Base-by-base conservation (phyloP, 371 early-diverging fungal genomes). In the Sporodiniella umbellata region DNA sequence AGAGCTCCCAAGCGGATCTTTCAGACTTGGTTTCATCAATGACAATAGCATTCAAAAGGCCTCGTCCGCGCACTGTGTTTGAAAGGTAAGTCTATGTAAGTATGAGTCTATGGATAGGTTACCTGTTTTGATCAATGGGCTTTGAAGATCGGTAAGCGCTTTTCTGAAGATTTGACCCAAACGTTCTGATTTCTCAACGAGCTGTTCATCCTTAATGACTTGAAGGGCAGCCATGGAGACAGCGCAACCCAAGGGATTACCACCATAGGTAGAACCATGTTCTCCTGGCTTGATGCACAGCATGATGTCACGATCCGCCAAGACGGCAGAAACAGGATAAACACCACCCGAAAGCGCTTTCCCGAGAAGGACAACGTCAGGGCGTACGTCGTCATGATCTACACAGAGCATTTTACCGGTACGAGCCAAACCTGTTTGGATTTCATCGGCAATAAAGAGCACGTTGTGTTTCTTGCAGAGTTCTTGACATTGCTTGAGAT, bases 261-360 rank as follows among this genome's bases (percentile, higher is more conserved):
- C 98, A 45, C 99, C 99, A 62, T 94, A 98, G 19, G 99, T 98
- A 28, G 91, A 90, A 10, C 99, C 99, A 65, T 98, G 97, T 73
- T 96, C 94, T 56, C 95, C 98, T 31, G 96, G 94, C 71, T 85
- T 76, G 65, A 98, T 96, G 68, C 85, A 85, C 7, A 94, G 81
- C 97, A 98, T 96, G 39, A 93, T 73, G 26, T 93, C 93, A 51
- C 84, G 81, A 66, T 84, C 84, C 40, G 96, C 84, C 43, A 98
- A 79, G 38, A 96, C 95, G 21, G 95, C 95, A 40, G 88, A 83
- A 58, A 98, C 96, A 15, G 99, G 99, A 71, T 97, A 96, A 23
- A 94, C 85, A 53, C 94, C 92, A 42, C 96, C 96, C 23, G 91
- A 90, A 24, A 98, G 81, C 18, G 98, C 96, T 78, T 98, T 98